These are phyloP conservation scores for Castanospermum australe DNA, from an alignment of 306 rosid species.

Conservation along the genomic window DNA sequence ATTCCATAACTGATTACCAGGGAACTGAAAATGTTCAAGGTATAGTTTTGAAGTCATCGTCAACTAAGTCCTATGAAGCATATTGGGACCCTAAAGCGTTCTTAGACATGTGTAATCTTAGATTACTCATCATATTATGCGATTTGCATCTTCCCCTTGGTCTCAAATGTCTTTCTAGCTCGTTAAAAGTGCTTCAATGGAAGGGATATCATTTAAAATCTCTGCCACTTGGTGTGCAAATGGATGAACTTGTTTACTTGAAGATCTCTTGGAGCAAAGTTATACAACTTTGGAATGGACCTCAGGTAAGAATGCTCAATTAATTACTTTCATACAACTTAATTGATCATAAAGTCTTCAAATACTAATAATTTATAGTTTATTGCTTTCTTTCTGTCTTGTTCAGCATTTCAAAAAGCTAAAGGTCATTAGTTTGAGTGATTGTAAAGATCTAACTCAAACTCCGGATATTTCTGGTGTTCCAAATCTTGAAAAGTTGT, in stretches of 20 bases:
- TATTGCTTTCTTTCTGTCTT: too few species aligned
- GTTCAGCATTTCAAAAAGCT: slow-evolving; percentile 12
- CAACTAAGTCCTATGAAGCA: neutral
- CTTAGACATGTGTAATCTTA: slow-evolving; percentile 15
- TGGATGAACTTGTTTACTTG: slow-evolving; percentile 25
- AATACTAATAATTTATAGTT: neutral
- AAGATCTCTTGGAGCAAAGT: slow-evolving; percentile 13
- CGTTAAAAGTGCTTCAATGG: slow-evolving; percentile 13
- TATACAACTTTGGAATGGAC: neutral
- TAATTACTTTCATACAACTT: neutral
- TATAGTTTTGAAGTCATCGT: neutral
- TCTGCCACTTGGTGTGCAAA: neutral
- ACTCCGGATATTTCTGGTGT: neutral
- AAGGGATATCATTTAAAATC: neutral
- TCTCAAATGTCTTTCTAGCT: slow-evolving; percentile 3
- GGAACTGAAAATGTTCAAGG: slow-evolving; percentile 17
- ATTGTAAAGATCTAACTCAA: neutral
- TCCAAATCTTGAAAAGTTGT: slow-evolving; percentile 15
- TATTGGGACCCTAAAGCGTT: neutral
- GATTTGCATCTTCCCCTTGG: slow-evolving; percentile 2
- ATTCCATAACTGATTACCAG: neutral
- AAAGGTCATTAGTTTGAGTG: slow-evolving; percentile 21
- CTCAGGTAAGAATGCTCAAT: neutral
- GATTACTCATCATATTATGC: slow-evolving; percentile 15
- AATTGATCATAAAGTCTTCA: neutral